phyloP scores from a whole-genome alignment of 129 eudicot genomes.

The Flaveria bidentis region DNA sequence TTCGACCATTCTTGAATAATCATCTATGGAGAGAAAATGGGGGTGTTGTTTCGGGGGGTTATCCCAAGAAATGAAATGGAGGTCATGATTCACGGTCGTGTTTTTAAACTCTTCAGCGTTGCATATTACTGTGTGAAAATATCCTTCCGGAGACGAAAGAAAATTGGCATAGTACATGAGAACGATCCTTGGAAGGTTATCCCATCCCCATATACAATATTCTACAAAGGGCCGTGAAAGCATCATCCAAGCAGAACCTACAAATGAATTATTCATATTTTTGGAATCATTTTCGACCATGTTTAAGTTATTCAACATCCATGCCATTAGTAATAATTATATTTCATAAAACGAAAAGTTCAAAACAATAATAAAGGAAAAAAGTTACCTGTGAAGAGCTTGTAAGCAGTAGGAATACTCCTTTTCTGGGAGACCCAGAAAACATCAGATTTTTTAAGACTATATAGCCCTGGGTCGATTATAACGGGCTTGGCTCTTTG shows the following conservation, averaged over 20 bases:
- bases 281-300: neutral
- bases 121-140: slow-evolving; percentile 83
- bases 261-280: neutral
- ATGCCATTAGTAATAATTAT: neutral
- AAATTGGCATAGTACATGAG: slow-evolving; percentile 85
- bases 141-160: slow-evolving; percentile 82
- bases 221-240: slow-evolving; percentile 75
- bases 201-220: slow-evolving; percentile 84
- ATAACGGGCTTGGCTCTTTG: slow-evolving; percentile 79
- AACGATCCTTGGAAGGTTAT: slow-evolving; percentile 66
- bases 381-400: slow-evolving; percentile 70
- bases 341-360: neutral
- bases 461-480: slow-evolving; percentile 77
- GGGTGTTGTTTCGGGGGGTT: slow-evolving; percentile 88
- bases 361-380: slow-evolving; percentile 1
- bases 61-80: slow-evolving; percentile 84
- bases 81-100: slow-evolving; percentile 81
- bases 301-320: neutral
- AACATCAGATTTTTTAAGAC: slow-evolving; percentile 61
- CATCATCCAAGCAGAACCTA: slow-evolving; percentile 96
- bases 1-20: slow-evolving; percentile 60
- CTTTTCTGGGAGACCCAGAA: slow-evolving; percentile 65
- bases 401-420: slow-evolving; percentile 69
- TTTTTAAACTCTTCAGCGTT: slow-evolving; percentile 64
- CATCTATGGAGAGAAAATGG: slow-evolving; percentile 54